Base-by-base conservation (phyloP, 139 green algal genomes). In the Spirogloea muscicola region DNA sequence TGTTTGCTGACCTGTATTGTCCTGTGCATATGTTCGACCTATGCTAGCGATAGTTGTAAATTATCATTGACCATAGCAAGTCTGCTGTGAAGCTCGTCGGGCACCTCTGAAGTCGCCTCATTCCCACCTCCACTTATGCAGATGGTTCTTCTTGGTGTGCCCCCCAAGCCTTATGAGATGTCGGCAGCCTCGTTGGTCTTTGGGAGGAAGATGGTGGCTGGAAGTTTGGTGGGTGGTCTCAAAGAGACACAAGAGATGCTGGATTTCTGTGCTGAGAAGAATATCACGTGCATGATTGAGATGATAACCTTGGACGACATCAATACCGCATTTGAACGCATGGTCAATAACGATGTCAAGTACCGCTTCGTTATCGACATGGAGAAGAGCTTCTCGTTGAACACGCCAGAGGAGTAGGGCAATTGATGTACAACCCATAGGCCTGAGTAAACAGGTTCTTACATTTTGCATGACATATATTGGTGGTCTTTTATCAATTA, bases 231-330 rank as follows among this genome's bases (percentile, higher is more conserved):
- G 6, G 69, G 69, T 59, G 69, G 69, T 9, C 18, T 71, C 69
- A 72, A 77, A 43, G 82, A 94, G 82, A 93, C 88, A 2, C 89
- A 94, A 71, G 88, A 91, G 62, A 89, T 91, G 87, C 70, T 91
- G 29, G 83, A 94, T 58, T 91, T 91, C 68, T 91, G 86, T 43
- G 85, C 38, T 1, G 41, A 92, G 79, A 69, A 94, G 31, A 75
- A 77, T 66, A 82, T 93, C 10, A 29, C 1, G 69, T 86, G 13
- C 38, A 80, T 61, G 25, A 60, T 83, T 7, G 85, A 91, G 71
- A 58, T 74, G 36, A 82, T 89, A 36, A 42, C 49, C 5, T 71
- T 82, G n/a, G 31, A 76, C 13, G 81, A 88, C 40, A 57, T 92
- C 18, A 92, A 92, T 74, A 83, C 49, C 7, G 89, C 89, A 0